A percentile compares a stretch with the other conserved stretches of the same genome.
phyloP scores from a whole-genome alignment of 371 early-diverging fungal genomes.

The Chytridiales sp. region DNA sequence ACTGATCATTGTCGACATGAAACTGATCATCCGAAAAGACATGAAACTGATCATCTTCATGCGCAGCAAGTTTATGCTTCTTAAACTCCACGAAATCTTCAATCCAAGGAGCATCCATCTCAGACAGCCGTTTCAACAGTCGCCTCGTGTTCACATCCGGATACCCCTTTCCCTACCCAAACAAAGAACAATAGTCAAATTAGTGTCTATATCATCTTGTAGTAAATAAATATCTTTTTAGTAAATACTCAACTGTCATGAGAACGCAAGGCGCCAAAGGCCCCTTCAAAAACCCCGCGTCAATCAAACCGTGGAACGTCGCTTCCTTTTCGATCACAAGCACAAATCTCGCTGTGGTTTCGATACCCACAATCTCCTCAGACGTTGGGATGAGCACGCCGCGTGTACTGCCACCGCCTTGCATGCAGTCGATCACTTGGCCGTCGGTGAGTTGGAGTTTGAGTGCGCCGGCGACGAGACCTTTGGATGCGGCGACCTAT shows the following conservation, averaged over 20 bases:
- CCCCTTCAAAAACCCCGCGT: slow-evolving; percentile 9
- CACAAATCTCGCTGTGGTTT: slow-evolving; percentile 22
- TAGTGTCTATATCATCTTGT: too few species aligned
- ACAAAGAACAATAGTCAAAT: too few species aligned
- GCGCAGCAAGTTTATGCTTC: too few species aligned
- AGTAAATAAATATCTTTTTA: too few species aligned
- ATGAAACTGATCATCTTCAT: too few species aligned
- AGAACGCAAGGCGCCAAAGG: too few species aligned
- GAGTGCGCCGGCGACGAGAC: slow-evolving; percentile 22
- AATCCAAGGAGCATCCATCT: too few species aligned
- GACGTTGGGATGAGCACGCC: slow-evolving; percentile 23
- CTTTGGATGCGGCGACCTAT: slow-evolving; percentile 30
- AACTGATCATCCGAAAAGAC: too few species aligned
- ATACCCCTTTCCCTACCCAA: too few species aligned
- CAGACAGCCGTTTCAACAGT: slow-evolving; percentile 18
- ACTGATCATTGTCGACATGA: too few species aligned
- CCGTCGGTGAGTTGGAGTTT: slow-evolving; percentile 16
- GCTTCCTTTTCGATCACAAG: slow-evolving; percentile 34
- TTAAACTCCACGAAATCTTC: too few species aligned
- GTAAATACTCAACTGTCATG: too few species aligned
- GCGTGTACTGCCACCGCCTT: slow-evolving; percentile 10
- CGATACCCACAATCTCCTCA: slow-evolving; percentile 10
- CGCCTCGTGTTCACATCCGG: slow-evolving; percentile 27
- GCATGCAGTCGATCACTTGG: slow-evolving; percentile 15
- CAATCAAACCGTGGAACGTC: slow-evolving; percentile 16